These are phyloP conservation scores for Ceratonia siliqua DNA, from an alignment of 306 rosid species.

Conservation along the genomic window DNA sequence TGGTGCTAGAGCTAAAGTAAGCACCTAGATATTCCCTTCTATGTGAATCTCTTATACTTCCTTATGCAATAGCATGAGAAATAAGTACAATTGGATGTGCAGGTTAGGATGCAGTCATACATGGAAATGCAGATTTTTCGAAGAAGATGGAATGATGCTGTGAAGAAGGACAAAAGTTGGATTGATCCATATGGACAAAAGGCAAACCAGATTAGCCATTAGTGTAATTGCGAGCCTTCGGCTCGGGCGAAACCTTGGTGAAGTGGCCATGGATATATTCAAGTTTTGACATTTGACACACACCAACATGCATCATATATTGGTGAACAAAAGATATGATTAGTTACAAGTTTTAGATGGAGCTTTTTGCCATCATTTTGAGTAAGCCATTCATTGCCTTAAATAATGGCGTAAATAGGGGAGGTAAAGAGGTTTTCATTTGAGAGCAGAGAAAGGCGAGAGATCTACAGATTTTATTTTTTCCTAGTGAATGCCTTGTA, in stretches of 20 bases:
- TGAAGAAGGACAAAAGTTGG: slow-evolving; percentile 48
- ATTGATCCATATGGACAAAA: slow-evolving; percentile 54
- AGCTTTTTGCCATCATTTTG: background rate
- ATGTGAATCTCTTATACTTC: background rate
- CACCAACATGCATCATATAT: background rate
- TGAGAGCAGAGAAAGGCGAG: background rate
- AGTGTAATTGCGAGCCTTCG: slow-evolving; percentile 9
- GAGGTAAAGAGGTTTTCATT: slow-evolving; percentile 19
- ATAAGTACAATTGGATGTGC: slow-evolving; percentile 19
- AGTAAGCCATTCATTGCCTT: slow-evolving; percentile 24
- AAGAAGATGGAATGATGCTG: slow-evolving; percentile 51
- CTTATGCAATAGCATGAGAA: background rate
- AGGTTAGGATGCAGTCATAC: slow-evolving; percentile 56
- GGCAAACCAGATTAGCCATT: slow-evolving; percentile 28
- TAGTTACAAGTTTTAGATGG: too few species aligned
- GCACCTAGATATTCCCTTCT: background rate
- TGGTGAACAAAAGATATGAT: background rate
- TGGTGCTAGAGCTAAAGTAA: slow-evolving; percentile 58
- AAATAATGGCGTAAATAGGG: slow-evolving; percentile 31
- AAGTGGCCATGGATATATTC: slow-evolving; percentile 14
- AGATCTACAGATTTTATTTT: background rate
- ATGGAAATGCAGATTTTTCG: slow-evolving; percentile 45
- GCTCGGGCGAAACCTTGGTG: background rate
- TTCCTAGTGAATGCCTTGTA: slow-evolving; percentile 2
- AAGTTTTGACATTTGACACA: slow-evolving; percentile 24